A percentile compares a stretch with the other conserved stretches of the same genome.
These are phyloP conservation scores for Pleurotus giganteus DNA, from an alignment of 768 basidiomycete genomes.

Conservation along the genomic window DNA sequence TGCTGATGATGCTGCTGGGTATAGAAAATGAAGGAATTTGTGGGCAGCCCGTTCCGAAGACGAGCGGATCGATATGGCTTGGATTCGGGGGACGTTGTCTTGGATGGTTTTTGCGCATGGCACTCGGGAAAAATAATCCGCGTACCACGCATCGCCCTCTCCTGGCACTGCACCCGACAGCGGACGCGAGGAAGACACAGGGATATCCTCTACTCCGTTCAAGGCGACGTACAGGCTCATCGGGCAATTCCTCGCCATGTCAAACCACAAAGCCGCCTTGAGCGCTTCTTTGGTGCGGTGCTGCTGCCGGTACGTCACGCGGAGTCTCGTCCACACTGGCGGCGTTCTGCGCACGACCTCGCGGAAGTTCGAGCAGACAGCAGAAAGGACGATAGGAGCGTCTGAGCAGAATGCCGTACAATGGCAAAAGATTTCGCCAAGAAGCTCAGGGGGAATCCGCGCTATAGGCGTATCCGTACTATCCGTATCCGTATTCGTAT, in stretches of 20 bases:
- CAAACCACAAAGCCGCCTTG: constrained; percentile 31
- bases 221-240: constrained; percentile 18
- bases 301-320: constrained; percentile 15
- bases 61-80: constrained; percentile 5
- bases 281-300: constrained; percentile 10
- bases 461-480: constrained; percentile 8
- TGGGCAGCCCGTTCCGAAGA: background rate
- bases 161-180: too few species aligned
- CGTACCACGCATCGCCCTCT: background rate
- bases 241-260: constrained; percentile 23
- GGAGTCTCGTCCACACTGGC: constrained; percentile 26
- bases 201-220: constrained; percentile 12
- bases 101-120: constrained; percentile 3
- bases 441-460: constrained; percentile 29
- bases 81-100: background rate
- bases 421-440: constrained; percentile 32
- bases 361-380: constrained; percentile 28
- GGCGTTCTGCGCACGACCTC: constrained; percentile 27
- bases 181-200: constrained; percentile 1
- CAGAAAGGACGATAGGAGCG: constrained; percentile 30
- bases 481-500: background rate
- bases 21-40: constrained; percentile 7
- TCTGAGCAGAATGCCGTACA: constrained; percentile 24
- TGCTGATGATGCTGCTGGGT: too few species aligned
- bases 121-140: constrained; percentile 4